These are phyloP conservation scores for Glarea lozoyensis DNA, from an alignment of 495 filamentous ascomycete genomes.

Conservation along the genomic window DNA sequence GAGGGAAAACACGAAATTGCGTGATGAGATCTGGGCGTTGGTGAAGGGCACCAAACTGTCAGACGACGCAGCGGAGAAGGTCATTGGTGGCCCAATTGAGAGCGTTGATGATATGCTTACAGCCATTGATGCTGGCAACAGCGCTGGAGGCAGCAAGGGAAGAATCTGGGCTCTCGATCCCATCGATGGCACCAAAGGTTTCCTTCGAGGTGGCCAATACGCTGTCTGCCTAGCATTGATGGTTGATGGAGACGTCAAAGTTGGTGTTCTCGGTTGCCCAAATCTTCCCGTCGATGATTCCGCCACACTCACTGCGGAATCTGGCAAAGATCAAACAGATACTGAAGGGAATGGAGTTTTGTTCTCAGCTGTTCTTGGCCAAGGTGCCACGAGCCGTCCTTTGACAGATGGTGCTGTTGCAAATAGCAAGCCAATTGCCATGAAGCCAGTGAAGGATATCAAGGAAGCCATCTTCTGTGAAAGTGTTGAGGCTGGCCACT, in stretches of 20 bases:
- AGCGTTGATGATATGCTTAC: constrained; percentile 71
- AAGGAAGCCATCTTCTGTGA: constrained; percentile 85
- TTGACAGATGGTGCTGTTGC: constrained; percentile 50
- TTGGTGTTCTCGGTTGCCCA: constrained; percentile 88
- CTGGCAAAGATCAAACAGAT: constrained; percentile 59
- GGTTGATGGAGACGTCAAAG: constrained; percentile 88
- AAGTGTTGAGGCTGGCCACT: constrained; percentile 87
- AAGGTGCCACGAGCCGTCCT: constrained; percentile 70
- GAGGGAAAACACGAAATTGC: constrained; percentile 54
- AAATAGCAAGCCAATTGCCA: constrained; percentile 56
- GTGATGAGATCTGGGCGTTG: constrained; percentile 71
- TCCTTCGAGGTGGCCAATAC: constrained; percentile 95
- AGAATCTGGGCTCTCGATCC: constrained; percentile 96
- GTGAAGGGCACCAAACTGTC: constrained; percentile 65
- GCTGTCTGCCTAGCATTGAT: constrained; percentile 89
- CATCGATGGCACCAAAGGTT: constrained; percentile 96
- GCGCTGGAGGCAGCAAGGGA: constrained; percentile 67
- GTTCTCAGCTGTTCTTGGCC: constrained; percentile 67
- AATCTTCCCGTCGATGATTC: constrained; percentile 83
- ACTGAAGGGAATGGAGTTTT: constrained; percentile 67
- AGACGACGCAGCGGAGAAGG: constrained; percentile 49
- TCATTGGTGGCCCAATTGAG: constrained; percentile 63
- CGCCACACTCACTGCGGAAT: constrained; percentile 53
- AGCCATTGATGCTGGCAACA: constrained; percentile 76
- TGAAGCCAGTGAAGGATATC: constrained; percentile 68